Conservation (phyloP, 2,329 filamentous ascomycete species). For the Colletotrichum lentis region DNA sequence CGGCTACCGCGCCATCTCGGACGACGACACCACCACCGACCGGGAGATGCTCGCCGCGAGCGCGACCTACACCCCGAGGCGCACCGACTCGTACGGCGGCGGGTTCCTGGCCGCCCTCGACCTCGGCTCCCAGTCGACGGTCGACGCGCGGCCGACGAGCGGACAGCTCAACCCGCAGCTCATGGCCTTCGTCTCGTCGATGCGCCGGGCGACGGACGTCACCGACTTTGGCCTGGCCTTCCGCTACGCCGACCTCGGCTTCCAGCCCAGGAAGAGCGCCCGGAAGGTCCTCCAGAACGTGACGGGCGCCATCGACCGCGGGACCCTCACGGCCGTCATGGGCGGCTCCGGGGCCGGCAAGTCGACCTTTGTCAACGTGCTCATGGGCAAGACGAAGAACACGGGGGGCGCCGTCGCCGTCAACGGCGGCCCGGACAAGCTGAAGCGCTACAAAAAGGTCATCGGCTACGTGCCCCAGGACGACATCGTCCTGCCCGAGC, state of each 20-base stretch:
- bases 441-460: slow-evolving; percentile 64
- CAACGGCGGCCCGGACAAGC: slow-evolving; percentile 59
- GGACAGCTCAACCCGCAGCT: slow-evolving; percentile 51
- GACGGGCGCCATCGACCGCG: slow-evolving; percentile 62
- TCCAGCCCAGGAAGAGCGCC: slow-evolving; percentile 55
- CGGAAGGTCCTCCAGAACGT: slow-evolving; percentile 61
- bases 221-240: slow-evolving; percentile 63
- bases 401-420: slow-evolving; percentile 61
- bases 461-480: slow-evolving; percentile 71
- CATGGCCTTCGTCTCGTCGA: slow-evolving; percentile 60
- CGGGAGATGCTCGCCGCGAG: slow-evolving; percentile 49
- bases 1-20: slow-evolving; percentile 48
- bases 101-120: slow-evolving; percentile 52
- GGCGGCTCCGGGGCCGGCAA: slow-evolving; percentile 68
- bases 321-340: slow-evolving; percentile 67
- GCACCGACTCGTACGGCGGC: slow-evolving; percentile 21
- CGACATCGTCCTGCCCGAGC: slow-evolving; percentile 66
- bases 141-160: slow-evolving; percentile 40
- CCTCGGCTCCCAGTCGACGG: slow-evolving; percentile 40
- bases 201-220: slow-evolving; percentile 60
- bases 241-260: slow-evolving; percentile 59
- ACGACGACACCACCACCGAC: slow-evolving; percentile 46
- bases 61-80: slow-evolving; percentile 44
- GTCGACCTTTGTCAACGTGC: slow-evolving; percentile 66
- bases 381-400: slow-evolving; percentile 66